Base-by-base conservation (phyloP, 371 early-diverging fungal genomes). In the Apophysomyces trapeziformis region DNA sequence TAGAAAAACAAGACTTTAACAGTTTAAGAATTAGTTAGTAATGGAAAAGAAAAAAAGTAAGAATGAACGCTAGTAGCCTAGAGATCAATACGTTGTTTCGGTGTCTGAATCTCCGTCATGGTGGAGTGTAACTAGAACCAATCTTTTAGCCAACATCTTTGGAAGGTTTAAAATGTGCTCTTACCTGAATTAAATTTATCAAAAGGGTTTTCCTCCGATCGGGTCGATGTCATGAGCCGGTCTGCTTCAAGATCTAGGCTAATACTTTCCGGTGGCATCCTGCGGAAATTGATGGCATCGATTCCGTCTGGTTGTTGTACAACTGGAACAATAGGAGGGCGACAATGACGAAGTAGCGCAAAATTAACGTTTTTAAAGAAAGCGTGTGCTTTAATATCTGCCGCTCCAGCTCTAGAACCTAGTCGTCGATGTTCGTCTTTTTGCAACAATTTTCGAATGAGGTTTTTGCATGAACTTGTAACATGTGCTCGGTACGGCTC, bases 361-460 rank as follows among this genome's bases (percentile, higher is more conserved):
- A 97, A 99, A 58, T 96, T 92, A 38, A 95, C 86, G 56, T 80
- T 87, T 71, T 92, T 93, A 78, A 99, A 99, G 72, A 95, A 99
- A 18, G 90, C 79, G 71, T 99, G 98, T 8, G 83, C 78, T 77
- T 96, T 98, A 62, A 99, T 88, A 72, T 99, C 99, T 5, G 95
- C 87, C 5, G 99, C 98, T 32, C 99, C 98, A 0, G 92, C 91
- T 32, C 87, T 85, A 43, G 90, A 88, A 35, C 99, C 99, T 38
- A 98, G 79, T 11, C 99, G 87, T 57, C 86, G 80, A 56, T 86
- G 75, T 70, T 97, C 97, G 71, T 92, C 94, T 76, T 97, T 97
- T 68, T 87, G 80, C 50, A 98, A 84, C 21, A 98, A 82, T 61
- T 93, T 89, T 18, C 91, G 87, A 39, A 98, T 90, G 18, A 97